Percentiles rank a stretch among this genome's conserved stretches.
Evolutionary conservation across 805 yeast species (phyloP).

Genomic region (Millerozyma acaciae): DNA sequence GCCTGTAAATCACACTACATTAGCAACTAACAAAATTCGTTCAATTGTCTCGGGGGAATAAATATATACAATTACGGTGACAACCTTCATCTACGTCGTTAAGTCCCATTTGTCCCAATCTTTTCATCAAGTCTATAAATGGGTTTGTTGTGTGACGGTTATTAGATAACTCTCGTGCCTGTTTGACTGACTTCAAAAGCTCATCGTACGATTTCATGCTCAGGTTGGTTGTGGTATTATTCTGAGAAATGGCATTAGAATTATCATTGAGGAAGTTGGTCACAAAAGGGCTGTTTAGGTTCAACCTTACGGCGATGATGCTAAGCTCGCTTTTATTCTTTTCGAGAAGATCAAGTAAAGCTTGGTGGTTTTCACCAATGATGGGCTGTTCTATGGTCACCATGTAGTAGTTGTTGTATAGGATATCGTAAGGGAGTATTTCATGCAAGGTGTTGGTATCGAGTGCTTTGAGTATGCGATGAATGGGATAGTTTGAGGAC

Average conservation of each 20-base stretch:
- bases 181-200: constrained; percentile 13
- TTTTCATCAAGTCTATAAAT: constrained; percentile 13
- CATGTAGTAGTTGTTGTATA: constrained; percentile 21
- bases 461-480: constrained; percentile 1
- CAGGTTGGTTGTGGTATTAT: background rate
- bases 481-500: constrained; percentile 3
- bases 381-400: constrained; percentile 30
- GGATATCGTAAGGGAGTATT: constrained; percentile 28
- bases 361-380: constrained; percentile 19
- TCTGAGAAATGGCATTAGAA: background rate
- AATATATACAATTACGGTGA: constrained; percentile 14
- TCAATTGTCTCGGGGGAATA: constrained; percentile 13
- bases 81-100: constrained; percentile 17
- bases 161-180: too few species aligned
- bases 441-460: constrained; percentile 8
- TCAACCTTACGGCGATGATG: constrained; percentile 23
- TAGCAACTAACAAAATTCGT: too few species aligned
- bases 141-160: too few species aligned
- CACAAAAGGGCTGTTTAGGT: constrained; percentile 12
- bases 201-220: constrained; percentile 11
- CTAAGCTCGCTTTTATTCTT: constrained; percentile 18
- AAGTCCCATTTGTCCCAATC: constrained; percentile 19
- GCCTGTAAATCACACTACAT: too few species aligned
- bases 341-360: constrained; percentile 20
- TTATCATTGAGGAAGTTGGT: constrained; percentile 11